These are phyloP conservation scores for Raphanus sativus DNA, from an alignment of 345 rosid species.

Conservation along the genomic window DNA sequence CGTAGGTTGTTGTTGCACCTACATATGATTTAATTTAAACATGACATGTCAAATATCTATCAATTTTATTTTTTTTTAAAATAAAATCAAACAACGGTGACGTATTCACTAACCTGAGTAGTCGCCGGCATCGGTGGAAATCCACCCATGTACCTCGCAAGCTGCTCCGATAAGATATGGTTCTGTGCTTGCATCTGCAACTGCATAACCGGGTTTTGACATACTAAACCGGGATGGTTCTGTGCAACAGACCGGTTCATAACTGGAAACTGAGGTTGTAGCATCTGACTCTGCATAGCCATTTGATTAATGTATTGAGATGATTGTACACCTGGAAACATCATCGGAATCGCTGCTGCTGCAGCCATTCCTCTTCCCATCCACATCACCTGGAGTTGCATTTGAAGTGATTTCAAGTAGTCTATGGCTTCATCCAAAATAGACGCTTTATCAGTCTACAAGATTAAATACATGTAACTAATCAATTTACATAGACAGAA, in stretches of 20 bases:
- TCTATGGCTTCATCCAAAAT: conserved; percentile 94
- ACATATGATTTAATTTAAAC: too few species aligned
- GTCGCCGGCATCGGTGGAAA: conserved; percentile 51
- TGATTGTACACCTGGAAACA: conserved; percentile 82
- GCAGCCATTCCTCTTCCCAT: conserved; percentile 75
- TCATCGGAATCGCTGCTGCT: conserved; percentile 54
- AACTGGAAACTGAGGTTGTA: conserved; percentile 46
- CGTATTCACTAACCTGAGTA: conserved; percentile 47
- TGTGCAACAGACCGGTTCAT: conserved; percentile 45
- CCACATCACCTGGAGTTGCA: conserved; percentile 97
- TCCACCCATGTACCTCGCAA: conserved; percentile 50
- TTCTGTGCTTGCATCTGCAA: conserved; percentile 39
- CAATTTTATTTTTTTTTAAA: too few species aligned
- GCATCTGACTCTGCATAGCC: conserved; percentile 55
- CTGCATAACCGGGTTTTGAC: conserved; percentile 44
- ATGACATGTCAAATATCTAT: too few species aligned
- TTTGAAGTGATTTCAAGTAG: conserved; percentile 86
- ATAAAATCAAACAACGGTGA: too few species aligned
- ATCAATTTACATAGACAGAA: too few species aligned
- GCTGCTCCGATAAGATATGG: conserved; percentile 52
- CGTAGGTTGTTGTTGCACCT: too few species aligned
- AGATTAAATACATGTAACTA: neutral
- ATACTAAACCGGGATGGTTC: conserved; percentile 44
- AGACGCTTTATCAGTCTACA: conserved; percentile 93
- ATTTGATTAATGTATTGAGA: conserved; percentile 48